These are phyloP conservation scores for Epicoccum nigrum DNA, from an alignment of 2,329 filamentous ascomycete genomes.

Conservation along the genomic window DNA sequence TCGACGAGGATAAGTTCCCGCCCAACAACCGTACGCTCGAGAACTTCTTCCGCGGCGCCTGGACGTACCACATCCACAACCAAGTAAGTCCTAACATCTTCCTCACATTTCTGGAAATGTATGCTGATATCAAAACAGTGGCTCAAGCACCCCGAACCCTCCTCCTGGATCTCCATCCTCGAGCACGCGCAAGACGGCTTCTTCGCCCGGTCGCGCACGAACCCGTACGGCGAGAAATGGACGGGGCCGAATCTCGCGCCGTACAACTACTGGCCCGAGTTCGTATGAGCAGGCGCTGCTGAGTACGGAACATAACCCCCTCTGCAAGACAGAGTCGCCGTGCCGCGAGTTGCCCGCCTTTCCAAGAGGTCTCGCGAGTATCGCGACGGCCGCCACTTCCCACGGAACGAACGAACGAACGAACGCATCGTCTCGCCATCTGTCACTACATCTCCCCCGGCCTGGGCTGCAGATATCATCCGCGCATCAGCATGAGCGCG, in stretches of 20 bases:
- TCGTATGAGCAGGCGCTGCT: too few relatives aligned
- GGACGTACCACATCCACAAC: conserved; percentile 65
- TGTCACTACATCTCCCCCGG: too few relatives aligned
- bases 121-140: conserved; percentile 47
- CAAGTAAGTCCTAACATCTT: conserved; percentile 51
- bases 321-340: too few relatives aligned
- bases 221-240: conserved; percentile 63
- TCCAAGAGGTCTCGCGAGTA: too few relatives aligned
- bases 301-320: too few relatives aligned
- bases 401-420: too few relatives aligned
- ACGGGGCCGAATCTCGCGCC: conserved; percentile 54
- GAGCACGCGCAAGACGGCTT: conserved; percentile 62
- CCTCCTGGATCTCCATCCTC: conserved; percentile 61
- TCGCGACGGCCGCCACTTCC: too few relatives aligned
- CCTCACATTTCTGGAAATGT: too few relatives aligned
- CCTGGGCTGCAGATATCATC: too few relatives aligned
- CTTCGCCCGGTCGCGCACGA: conserved; percentile 57
- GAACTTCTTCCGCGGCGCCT: conserved; percentile 63
- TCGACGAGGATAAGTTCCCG: conserved; percentile 59
- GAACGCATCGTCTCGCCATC: too few relatives aligned
- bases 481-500: too few relatives aligned
- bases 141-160: conserved; percentile 62
- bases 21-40: conserved; percentile 63
- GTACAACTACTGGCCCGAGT: conserved; percentile 60
- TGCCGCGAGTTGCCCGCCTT: too few relatives aligned